Evolutionary conservation across 2,329 filamentous ascomycete species (phyloP), one percentile per base, ranked within the genome.

Genomic region (Parascedosporium putredinis): DNA sequence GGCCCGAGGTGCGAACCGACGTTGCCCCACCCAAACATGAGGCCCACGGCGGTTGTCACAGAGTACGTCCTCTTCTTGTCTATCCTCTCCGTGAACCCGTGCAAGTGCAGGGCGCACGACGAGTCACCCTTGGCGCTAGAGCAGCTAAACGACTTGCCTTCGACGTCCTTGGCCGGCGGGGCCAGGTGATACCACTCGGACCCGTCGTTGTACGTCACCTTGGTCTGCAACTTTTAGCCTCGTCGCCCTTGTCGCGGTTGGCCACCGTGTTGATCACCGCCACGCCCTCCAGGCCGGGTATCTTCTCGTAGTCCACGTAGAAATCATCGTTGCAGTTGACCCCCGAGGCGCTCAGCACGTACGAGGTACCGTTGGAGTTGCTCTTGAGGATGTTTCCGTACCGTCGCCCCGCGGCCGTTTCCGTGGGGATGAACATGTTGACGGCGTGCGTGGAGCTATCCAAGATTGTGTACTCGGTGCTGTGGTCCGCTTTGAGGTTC

Each of bases 301-400:
- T 88, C 70, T 95, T 96, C 64, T 98, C 93, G 65, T 95, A 98
- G 62, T 98, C 93, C 42, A 95, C 91, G 60, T 83, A 96, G 40
- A 83, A 89, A 2, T 64, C 58, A 10, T 75, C 70, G 61, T 96
- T 82, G 57, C 88, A 79, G 65, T 97, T 96, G 61, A 97, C 88
- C 18, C 79, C 80, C 45, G 79, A 72, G 22, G 93, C 74, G 64
- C 87, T 94, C 55, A 95, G 71, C 10, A 95, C 87, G 60, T 96
- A 98, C 1, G 86, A 93, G 1, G 93, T 98, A 49, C 93, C 93
- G 62, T 98, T 97, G 59, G 89, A 96, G 70, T 98, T 98, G 62
- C 89, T 96, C 78, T 97, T 98, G 67, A 98, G 81, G 57, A 98
- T 88, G 22, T 85, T 84, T 33, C 93, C 93, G 58, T 86, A 89